A percentile compares a stretch with the other conserved stretches of the same genome.
phyloP scores from a whole-genome alignment of 2,329 filamentous ascomycete genomes.

The Phialophora tarda region DNA sequence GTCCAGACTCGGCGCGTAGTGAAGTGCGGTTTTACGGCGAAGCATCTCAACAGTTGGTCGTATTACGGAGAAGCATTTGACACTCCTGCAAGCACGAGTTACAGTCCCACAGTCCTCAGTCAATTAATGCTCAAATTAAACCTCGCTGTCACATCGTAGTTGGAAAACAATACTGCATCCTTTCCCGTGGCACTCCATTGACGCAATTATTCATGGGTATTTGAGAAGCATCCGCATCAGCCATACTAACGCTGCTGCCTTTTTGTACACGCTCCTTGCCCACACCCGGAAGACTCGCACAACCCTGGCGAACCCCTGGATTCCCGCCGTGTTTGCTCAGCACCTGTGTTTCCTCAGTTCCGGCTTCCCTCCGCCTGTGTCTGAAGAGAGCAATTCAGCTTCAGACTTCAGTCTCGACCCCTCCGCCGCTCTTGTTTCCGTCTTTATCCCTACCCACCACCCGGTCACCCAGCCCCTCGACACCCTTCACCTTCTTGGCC shows the following conservation, averaged over 20 bases:
- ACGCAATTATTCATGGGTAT: background rate
- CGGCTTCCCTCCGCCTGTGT: background rate
- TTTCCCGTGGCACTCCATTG: background rate
- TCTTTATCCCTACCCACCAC: constrained; percentile 65
- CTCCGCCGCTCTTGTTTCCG: constrained; percentile 47
- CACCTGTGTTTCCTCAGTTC: background rate
- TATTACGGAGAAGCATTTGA: background rate
- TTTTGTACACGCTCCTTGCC: background rate
- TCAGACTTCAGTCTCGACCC: constrained; percentile 73
- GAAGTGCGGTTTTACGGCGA: background rate
- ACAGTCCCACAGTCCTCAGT: background rate
- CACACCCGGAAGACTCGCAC: background rate
- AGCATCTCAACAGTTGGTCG: background rate
- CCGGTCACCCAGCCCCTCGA: constrained; percentile 52
- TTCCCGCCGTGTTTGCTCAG: background rate
- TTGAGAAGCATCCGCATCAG: background rate
- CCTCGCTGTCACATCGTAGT: background rate
- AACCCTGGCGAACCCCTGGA: background rate
- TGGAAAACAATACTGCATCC: background rate
- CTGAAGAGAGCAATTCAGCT: background rate
- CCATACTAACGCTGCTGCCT: background rate
- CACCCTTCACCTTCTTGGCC: constrained; percentile 62
- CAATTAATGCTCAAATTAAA: background rate
- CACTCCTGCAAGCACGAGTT: too few species aligned
- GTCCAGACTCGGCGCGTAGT: background rate